Evolutionary conservation across 2,329 filamentous ascomycete genomes (phyloP).

Genomic region (Diplocarpon rosae): DNA sequence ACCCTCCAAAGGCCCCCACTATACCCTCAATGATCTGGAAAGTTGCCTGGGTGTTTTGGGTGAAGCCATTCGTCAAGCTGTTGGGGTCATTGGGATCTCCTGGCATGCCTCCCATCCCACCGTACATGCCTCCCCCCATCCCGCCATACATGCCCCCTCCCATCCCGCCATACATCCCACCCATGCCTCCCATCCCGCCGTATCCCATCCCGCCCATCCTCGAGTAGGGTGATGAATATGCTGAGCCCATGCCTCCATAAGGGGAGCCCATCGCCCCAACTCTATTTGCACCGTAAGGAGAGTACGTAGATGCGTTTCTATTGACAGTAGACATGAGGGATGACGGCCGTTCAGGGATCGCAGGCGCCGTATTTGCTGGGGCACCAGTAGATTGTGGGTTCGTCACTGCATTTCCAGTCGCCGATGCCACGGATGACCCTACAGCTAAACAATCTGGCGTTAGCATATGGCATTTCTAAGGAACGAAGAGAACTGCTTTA

Average conservation of each 20-base stretch:
- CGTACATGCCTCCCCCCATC: slow-evolving; percentile 29
- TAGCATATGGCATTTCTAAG: slow-evolving; percentile 8
- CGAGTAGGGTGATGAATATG: slow-evolving; percentile 43
- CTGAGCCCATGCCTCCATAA: slow-evolving; percentile 27
- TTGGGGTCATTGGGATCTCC: slow-evolving; percentile 80
- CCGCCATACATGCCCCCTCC: slow-evolving; percentile 24
- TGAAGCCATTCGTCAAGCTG: slow-evolving; percentile 90
- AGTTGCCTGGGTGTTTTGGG: slow-evolving; percentile 87
- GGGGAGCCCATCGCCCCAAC: slow-evolving; percentile 36
- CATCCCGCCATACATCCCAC: slow-evolving; percentile 27
- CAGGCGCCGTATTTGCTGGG: slow-evolving; percentile 38
- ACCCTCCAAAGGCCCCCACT: slow-evolving; percentile 91
- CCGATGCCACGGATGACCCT: slow-evolving; percentile 24
- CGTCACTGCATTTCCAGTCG: slow-evolving; percentile 33
- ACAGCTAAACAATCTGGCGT: slow-evolving; percentile 5
- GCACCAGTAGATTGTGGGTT: slow-evolving; percentile 31
- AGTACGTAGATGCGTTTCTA: slow-evolving; percentile 79
- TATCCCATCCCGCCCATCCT: slow-evolving; percentile 28
- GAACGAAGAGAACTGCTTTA: slow-evolving; percentile 1
- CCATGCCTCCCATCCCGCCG: slow-evolving; percentile 20
- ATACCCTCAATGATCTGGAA: slow-evolving; percentile 98
- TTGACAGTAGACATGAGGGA: slow-evolving; percentile 72
- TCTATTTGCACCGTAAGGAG: slow-evolving; percentile 46
- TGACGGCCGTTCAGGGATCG: slow-evolving; percentile 70
- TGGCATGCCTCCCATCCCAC: slow-evolving; percentile 36